Evolutionary conservation across 768 basidiomycete genomes (phyloP).

Genomic region (Lactarius evosmus): DNA sequence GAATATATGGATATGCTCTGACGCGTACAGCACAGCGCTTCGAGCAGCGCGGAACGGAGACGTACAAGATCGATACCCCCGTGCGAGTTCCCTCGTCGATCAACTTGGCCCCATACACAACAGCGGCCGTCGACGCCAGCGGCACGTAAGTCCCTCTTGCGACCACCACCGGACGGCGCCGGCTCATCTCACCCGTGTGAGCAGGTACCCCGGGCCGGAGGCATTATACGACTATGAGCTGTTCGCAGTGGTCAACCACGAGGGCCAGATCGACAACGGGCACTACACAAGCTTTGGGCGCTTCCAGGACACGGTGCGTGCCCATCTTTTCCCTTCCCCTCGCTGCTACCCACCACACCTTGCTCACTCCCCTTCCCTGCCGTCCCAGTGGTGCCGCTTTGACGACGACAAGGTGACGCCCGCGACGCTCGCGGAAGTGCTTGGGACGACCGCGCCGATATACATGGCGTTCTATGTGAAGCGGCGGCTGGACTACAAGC

Average conservation of each 20-base stretch:
- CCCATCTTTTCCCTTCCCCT: not conserved
- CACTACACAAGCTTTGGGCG: conserved; percentile 90
- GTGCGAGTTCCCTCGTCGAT: conserved; percentile 80
- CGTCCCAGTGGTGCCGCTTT: conserved; percentile 81
- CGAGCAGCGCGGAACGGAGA: conserved; percentile 59
- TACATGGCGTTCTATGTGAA: conserved; percentile 98
- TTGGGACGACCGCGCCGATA: conserved; percentile 56
- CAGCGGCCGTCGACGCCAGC: conserved; percentile 50
- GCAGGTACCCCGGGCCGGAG: conserved; percentile 53
- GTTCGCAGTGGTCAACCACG: conserved; percentile 91
- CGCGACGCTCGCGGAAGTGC: conserved; percentile 62
- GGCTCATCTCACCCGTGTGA: not conserved
- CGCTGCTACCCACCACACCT: not conserved
- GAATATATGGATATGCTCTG: conserved; percentile 9
- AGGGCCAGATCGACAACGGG: conserved; percentile 91
- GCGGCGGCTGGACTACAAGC: conserved; percentile 81
- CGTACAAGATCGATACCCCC: conserved; percentile 80
- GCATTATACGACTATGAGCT: conserved; percentile 86
- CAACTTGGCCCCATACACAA: conserved; percentile 88
- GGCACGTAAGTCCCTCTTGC: conserved; percentile 27
- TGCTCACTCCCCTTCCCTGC: conserved; percentile 4
- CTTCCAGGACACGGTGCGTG: conserved; percentile 76
- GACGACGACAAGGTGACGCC: conserved; percentile 90
- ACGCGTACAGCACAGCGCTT: conserved; percentile 61
- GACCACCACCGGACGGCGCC: not conserved